phyloP scores from a whole-genome alignment of 257 asterid species.

The Cruciata laevipes region DNA sequence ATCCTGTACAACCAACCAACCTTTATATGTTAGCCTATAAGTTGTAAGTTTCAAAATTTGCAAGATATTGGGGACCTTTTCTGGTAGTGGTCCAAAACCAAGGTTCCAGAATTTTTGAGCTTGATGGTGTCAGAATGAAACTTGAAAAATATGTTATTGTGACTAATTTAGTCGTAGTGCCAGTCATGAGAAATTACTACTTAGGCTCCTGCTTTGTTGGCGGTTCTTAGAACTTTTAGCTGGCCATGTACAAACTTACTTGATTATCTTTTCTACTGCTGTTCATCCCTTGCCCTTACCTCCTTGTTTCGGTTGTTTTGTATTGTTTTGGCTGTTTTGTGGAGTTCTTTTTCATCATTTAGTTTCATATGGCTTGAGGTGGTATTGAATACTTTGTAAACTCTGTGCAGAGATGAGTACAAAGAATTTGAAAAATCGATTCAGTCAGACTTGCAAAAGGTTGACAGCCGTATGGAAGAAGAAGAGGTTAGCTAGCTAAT shows the following conservation, averaged over 20 bases:
- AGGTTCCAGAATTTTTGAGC: neutral
- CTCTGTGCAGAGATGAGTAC: constrained; percentile 69
- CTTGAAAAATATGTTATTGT: neutral
- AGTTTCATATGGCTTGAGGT: neutral
- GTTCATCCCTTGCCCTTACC: neutral
- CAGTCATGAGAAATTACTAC: neutral
- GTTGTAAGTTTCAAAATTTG: too few relatives aligned
- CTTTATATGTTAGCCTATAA: neutral
- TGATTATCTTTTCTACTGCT: neutral
- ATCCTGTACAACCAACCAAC: neutral
- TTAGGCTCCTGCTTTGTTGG: neutral
- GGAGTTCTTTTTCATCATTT: neutral
- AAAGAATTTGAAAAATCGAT: constrained; percentile 90
- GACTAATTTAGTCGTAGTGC: neutral
- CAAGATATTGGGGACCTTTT: too few relatives aligned
- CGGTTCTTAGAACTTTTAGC: neutral
- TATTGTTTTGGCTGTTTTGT: neutral
- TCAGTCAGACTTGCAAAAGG: constrained; percentile 69
- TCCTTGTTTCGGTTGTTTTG: neutral
- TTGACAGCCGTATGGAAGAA: constrained; percentile 90
- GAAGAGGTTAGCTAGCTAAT: constrained; percentile 64
- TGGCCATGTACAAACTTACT: neutral
- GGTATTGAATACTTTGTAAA: constrained; percentile 11
- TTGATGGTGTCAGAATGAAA: neutral
- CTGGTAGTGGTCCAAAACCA: neutral